phyloP scores from a whole-genome alignment of 768 basidiomycete genomes.

The Suillus decipiens region DNA sequence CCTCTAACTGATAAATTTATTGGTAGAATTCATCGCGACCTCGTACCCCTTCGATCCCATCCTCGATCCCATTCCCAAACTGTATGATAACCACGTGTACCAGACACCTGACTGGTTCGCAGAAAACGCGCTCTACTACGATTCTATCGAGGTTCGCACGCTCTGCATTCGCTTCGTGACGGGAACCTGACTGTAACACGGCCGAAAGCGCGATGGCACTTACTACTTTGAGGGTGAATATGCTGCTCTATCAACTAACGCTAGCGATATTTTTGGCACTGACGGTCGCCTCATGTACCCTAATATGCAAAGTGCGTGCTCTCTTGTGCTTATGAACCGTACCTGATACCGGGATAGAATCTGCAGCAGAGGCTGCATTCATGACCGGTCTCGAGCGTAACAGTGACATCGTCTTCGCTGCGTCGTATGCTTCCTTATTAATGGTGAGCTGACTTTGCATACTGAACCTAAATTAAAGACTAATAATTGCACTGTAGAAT shows the following conservation, averaged over 20 bases:
- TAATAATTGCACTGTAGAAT: conserved; percentile 37
- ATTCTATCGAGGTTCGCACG: conserved; percentile 40
- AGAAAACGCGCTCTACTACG: conserved; percentile 52
- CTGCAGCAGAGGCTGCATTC: conserved; percentile 62
- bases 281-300: conserved; percentile 57
- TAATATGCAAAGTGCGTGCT: conserved; percentile 50
- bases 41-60: conserved; percentile 43
- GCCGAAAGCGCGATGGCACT: conserved; percentile 55
- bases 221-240: conserved; percentile 68
- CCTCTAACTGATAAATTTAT: conserved; percentile 9
- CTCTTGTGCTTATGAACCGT: not conserved
- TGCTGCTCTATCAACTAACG: conserved; percentile 55
- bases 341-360: conserved; percentile 34
- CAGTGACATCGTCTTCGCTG: conserved; percentile 61
- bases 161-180: not conserved
- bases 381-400: conserved; percentile 70
- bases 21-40: conserved; percentile 59
- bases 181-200: not conserved
- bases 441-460: conserved; percentile 33
- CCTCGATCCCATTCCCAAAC: conserved; percentile 47
- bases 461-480: conserved; percentile 3
- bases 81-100: conserved; percentile 62
- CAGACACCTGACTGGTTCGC: conserved; percentile 54
- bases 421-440: conserved; percentile 63
- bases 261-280: conserved; percentile 48